Base-by-base conservation (phyloP, 2,329 filamentous ascomycete genomes). In the Penicillium nordicum region DNA sequence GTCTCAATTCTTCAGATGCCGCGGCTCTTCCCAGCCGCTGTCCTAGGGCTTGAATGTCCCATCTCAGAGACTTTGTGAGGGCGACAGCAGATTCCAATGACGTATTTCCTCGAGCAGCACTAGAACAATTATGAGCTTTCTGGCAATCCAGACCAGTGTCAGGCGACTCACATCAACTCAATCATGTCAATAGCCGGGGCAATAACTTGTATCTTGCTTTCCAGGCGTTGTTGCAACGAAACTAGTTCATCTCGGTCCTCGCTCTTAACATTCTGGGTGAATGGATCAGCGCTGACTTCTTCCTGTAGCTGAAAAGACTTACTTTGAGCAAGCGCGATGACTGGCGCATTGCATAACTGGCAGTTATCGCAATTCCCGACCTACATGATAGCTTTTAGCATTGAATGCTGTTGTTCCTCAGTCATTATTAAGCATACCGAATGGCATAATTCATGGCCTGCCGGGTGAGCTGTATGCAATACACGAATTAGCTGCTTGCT, bases 401-500 rank as follows among this genome's bases (percentile, higher is more conserved):
- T 21, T 53, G 14, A 11, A 34, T 4, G 14, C 14, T 16, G 14
- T 34, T 41, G 38, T 42, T 40, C 30, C 40, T 52, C 16, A n/a
- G 12, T 41, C 25, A 10, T 36, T 18, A 40, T 54, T 10, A 40
- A 34, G 8, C 61, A 51, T 70, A 76, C 74, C 89, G 82, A 67
- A 97, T 92, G 71, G 92, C 92, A 83, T 94, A 95, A 77, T 91
- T 96, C 82, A 95, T 88, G 48, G 90, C 90, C 77, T 95, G 90
- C 65, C 87, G 82, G 57, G 86, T 88, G 63, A 86, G 76, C 84
- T 86, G 59, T 51, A 27, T 18, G 10, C 4, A 55, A 53, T 58
- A 53, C 61, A 53, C 66, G 58, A 44, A 49, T 64, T 41, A 53
- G 68, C n/a, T 68, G 44, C 59, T 64, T 47, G 57, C 59, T 21